A percentile compares a stretch with the other conserved stretches of the same genome.
Conservation (phyloP, 208 protist species). For the Acanthamoeba healyi region DNA sequence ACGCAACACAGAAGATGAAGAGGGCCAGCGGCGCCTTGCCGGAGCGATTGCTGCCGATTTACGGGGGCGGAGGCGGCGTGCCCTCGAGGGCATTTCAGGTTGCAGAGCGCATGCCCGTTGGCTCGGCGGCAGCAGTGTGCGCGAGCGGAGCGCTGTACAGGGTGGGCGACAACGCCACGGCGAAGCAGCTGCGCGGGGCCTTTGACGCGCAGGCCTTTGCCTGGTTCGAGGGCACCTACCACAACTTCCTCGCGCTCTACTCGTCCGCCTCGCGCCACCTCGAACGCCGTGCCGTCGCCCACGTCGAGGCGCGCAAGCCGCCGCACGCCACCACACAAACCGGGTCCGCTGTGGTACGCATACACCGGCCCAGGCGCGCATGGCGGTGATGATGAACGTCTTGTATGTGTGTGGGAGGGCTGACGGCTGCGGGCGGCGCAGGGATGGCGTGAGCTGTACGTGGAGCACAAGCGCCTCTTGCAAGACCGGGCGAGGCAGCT, state of each 20-base stretch:
- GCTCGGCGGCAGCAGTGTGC: background rate
- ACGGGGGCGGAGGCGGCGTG: background rate
- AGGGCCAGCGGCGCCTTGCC: too few species aligned
- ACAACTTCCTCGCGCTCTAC: constrained; percentile 63
- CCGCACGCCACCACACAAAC: background rate
- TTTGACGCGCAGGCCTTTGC: constrained; percentile 4
- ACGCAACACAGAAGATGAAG: too few species aligned
- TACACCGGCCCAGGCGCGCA: too few species aligned
- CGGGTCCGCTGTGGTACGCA: background rate
- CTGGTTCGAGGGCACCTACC: constrained; percentile 61
- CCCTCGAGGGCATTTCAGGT: background rate
- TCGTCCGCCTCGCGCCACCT: background rate
- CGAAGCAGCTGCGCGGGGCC: background rate
- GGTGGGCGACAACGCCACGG: constrained; percentile 20
- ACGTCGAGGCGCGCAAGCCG: background rate
- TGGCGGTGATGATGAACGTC: too few species aligned
- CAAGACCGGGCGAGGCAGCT: background rate
- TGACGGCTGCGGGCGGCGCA: too few species aligned
- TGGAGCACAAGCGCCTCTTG: constrained; percentile 1
- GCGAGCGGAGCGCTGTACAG: background rate
- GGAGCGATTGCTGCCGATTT: background rate
- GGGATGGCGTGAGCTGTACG: background rate
- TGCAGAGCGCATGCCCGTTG: too few species aligned
- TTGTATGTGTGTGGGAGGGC: too few species aligned
- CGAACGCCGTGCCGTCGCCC: background rate